Evolutionary conservation across 192 early-diverging fungal species (phyloP), one percentile per base, ranked within the genome.

Genomic region (Coemansia sp.): DNA sequence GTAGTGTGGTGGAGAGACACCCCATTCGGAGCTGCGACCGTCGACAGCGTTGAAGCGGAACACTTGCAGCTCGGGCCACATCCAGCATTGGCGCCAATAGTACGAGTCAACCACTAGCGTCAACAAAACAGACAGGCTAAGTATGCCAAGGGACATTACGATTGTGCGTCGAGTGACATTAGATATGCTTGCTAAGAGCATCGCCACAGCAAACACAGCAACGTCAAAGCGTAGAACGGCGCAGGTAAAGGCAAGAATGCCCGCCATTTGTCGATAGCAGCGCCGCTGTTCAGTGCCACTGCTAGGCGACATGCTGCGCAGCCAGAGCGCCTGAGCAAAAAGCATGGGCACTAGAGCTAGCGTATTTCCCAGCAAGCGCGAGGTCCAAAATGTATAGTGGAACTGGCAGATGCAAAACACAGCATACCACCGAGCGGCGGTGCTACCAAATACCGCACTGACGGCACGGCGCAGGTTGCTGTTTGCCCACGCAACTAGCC

Each of bases 351-450:
- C 85, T 41, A 96, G 83, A 0, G 91, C 95, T 69, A 95, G 87
- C 8, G 89, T 91, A 73, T 98, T 99, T 6, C 93, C 92, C 44
- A 99, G 81, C 38, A 93, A 88, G 53, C 95, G 87, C 6, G 88
- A 91, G 20, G 88, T 89, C 92, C 96, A 98, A 75, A 95, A 99
- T 36, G 89, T 79, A 59, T 89, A 80, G 72, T 99, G 95, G 75
- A 99, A 97, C 73, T 98, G 95, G 61, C 77, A 86, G 84, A 93
- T 34, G 78, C 84, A 12, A 59, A 75, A 41, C 81, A 84, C 27
- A 75, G 84, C 31, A 62, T 73, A 83, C 77, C 76, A 78, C 34
- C 46, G 24, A 6, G 76, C 72, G 11, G 77, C 39, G 3, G 60
- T 64, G 53, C 48, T 63, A 20, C 94, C 92, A 72, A 93, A 93